phyloP scores from a whole-genome alignment of 2,329 filamentous ascomycete genomes.

The Aspergillus udagawae region DNA sequence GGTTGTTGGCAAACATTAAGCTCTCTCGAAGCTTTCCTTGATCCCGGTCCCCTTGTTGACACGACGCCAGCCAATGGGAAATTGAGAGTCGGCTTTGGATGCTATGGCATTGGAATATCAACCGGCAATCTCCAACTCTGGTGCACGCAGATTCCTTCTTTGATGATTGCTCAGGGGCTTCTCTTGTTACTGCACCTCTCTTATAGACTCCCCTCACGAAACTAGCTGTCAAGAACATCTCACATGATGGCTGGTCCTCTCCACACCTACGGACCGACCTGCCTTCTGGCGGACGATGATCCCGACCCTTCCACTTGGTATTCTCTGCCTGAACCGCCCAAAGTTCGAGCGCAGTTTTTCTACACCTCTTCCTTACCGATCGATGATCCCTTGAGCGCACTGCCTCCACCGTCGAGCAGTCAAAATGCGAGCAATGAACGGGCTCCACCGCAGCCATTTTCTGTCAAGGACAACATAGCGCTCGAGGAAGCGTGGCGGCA shows the following conservation, averaged over 20 bases:
- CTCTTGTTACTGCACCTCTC: not conserved
- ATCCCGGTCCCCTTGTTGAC: constrained; percentile 11
- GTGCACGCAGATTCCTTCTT: not conserved
- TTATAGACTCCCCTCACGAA: not conserved
- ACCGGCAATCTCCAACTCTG: not conserved
- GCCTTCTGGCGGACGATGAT: constrained; percentile 44
- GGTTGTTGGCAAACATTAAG: not conserved
- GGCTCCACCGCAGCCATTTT: constrained; percentile 71
- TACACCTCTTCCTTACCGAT: constrained; percentile 79
- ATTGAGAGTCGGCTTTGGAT: not conserved
- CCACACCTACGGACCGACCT: constrained; percentile 60
- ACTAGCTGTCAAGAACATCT: not conserved
- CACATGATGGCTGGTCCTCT: constrained; percentile 37
- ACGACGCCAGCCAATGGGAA: not conserved
- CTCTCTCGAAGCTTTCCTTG: constrained; percentile 3
- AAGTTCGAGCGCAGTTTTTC: constrained; percentile 70
- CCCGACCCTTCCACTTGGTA: constrained; percentile 30
- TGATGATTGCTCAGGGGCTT: not conserved
- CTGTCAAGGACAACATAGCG: constrained; percentile 70
- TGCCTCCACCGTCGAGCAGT: constrained; percentile 50
- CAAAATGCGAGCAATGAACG: constrained; percentile 49
- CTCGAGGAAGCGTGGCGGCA: constrained; percentile 74
- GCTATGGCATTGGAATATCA: not conserved
- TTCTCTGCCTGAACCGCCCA: constrained; percentile 50
- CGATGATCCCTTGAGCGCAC: constrained; percentile 79